Evolutionary conservation across 371 early-diverging fungal species (phyloP).

Genomic region (Batkoa obscura): DNA sequence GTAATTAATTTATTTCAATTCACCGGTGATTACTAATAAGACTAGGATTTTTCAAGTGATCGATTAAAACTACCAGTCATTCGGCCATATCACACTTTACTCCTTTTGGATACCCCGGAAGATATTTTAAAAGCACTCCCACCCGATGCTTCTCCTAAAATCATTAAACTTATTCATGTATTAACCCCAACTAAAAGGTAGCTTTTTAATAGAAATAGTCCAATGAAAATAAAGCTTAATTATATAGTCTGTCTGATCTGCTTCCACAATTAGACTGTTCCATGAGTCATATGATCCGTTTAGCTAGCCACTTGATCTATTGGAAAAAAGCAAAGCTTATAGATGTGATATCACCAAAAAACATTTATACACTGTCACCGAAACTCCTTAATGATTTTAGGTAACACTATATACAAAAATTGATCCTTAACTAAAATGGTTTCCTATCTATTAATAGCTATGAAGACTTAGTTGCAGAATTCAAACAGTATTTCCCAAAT

Average conservation of each 20-base stretch:
- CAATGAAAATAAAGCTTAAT: too few species aligned
- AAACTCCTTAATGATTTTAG: slow-evolving; percentile 22
- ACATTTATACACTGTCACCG: slow-evolving; percentile 63
- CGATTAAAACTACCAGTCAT: too few species aligned
- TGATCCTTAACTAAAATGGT: slow-evolving; percentile 19
- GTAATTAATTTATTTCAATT: too few species aligned
- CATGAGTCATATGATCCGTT: slow-evolving; percentile 65
- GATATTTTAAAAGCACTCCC: slow-evolving; percentile 58
- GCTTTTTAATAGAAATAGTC: too few species aligned
- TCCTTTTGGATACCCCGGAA: slow-evolving; percentile 66
- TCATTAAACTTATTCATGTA: slow-evolving; percentile 68
- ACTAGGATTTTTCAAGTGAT: too few species aligned
- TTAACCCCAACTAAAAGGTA: slow-evolving; percentile 70
- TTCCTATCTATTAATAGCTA: neutral
- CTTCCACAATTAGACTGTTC: slow-evolving; percentile 70
- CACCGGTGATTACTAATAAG: too few species aligned
- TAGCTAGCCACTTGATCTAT: slow-evolving; percentile 77
- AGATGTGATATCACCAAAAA: slow-evolving; percentile 51
- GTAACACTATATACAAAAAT: too few species aligned
- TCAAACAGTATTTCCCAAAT: slow-evolving; percentile 33
- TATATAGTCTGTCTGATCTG: slow-evolving; percentile 56
- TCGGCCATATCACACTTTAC: slow-evolving; percentile 66
- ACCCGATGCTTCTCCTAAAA: slow-evolving; percentile 61
- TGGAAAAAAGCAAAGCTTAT: slow-evolving; percentile 81
- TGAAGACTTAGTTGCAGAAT: slow-evolving; percentile 18